A percentile compares a stretch with the other conserved stretches of the same genome.
These are phyloP conservation scores for Cercospora zeina DNA, from an alignment of 2,329 filamentous ascomycete species.

Conservation along the genomic window DNA sequence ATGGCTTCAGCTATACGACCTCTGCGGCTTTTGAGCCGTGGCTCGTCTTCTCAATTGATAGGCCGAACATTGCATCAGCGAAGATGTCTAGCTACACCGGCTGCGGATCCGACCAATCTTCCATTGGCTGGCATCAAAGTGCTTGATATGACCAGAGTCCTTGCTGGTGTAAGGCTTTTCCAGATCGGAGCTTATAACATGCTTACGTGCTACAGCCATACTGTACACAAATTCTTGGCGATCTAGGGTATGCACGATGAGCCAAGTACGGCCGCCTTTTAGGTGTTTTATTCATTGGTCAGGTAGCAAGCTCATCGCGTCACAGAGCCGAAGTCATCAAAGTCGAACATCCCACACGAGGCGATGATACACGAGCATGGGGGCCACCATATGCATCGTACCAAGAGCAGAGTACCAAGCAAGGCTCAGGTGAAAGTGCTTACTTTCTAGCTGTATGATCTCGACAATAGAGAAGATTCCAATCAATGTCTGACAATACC, in stretches of 20 bases:
- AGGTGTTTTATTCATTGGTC: slow-evolving; percentile 37
- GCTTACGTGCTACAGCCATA: slow-evolving; percentile 67
- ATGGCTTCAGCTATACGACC: slow-evolving; percentile 18
- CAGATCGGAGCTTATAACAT: not conserved
- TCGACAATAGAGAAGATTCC: not conserved
- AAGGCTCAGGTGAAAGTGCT: slow-evolving; percentile 83
- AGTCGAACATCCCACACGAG: slow-evolving; percentile 86
- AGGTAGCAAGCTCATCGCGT: slow-evolving; percentile 18
- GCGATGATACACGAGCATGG: slow-evolving; percentile 95
- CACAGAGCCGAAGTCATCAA: slow-evolving; percentile 92
- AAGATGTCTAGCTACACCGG: slow-evolving; percentile 48
- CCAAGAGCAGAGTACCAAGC: slow-evolving; percentile 49
- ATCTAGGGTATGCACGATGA: slow-evolving; percentile 73
- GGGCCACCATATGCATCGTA: slow-evolving; percentile 90
- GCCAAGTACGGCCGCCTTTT: slow-evolving; percentile 37
- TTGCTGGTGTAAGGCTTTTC: slow-evolving; percentile 70
- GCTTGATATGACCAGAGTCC: slow-evolving; percentile 92
- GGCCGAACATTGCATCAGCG: slow-evolving; percentile 24
- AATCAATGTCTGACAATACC: not conserved
- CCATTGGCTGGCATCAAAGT: slow-evolving; percentile 86
- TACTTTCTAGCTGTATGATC: slow-evolving; percentile 81
- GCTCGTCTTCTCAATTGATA: slow-evolving; percentile 12
- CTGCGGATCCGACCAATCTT: slow-evolving; percentile 50
- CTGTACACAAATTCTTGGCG: slow-evolving; percentile 93
- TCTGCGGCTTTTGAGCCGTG: slow-evolving; percentile 25